phyloP scores from a whole-genome alignment of 352 stramenopile species.

The Peronospora tabacina region DNA sequence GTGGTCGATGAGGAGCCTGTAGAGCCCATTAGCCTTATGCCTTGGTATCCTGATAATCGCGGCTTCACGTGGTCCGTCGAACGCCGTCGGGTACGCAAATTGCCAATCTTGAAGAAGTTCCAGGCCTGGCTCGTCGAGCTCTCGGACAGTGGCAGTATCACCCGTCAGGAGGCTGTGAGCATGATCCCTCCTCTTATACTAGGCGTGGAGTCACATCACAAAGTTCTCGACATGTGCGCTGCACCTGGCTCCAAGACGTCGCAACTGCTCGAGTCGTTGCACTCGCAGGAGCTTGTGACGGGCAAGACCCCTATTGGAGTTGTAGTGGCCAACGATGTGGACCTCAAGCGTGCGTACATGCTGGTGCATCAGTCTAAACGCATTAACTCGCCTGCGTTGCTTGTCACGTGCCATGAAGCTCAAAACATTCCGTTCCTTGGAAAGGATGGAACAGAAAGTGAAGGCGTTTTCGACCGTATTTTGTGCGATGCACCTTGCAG shows the following conservation, averaged over 20 bases:
- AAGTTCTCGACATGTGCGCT: conserved; percentile 96
- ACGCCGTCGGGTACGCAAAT: conserved; percentile 87
- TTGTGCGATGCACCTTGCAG: conserved; percentile 98
- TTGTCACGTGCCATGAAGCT: conserved; percentile 95
- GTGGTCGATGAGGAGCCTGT: conserved; percentile 76
- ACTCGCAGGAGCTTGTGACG: conserved; percentile 71
- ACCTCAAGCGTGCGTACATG: conserved; percentile 97
- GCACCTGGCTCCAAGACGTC: conserved; percentile 98
- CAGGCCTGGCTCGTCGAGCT: conserved; percentile 95
- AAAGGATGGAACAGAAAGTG: conserved; percentile 37
- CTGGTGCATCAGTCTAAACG: conserved; percentile 97
- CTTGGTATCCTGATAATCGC: conserved; percentile 86
- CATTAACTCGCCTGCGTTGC: conserved; percentile 89
- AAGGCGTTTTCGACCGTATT: conserved; percentile 95
- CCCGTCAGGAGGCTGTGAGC: conserved; percentile 96
- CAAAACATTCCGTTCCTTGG: conserved; percentile 93
- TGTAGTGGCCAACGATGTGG: conserved; percentile 95
- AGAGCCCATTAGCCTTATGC: conserved; percentile 76
- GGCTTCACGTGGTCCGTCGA: conserved; percentile 88
- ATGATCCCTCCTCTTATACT: conserved; percentile 99
- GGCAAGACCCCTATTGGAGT: conserved; percentile 81
- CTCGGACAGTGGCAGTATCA: conserved; percentile 91
- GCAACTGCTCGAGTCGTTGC: conserved; percentile 94
- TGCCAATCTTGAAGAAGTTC: conserved; percentile 88
- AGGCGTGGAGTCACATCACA: conserved; percentile 89